Conservation (phyloP, 2,329 filamentous ascomycete species). For the Samsoniella hepiali region DNA sequence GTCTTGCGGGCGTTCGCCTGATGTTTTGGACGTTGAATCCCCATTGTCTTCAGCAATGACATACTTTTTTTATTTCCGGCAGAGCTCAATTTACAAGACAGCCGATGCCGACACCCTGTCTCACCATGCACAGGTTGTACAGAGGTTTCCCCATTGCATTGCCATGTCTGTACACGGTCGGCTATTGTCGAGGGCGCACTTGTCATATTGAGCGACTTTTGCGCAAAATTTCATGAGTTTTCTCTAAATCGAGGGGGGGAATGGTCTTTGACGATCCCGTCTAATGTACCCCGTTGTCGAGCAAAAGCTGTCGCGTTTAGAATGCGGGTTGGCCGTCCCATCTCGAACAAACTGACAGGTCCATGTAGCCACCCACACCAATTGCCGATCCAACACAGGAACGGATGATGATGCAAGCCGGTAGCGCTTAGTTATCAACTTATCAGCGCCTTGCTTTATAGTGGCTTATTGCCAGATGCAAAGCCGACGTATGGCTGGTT, state of each 20-base stretch:
- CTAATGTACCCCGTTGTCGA: too few relatives aligned
- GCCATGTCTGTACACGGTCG: not conserved
- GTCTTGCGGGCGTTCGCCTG: not conserved
- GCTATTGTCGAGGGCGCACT: not conserved
- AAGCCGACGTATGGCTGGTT: not conserved
- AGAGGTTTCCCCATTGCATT: too few relatives aligned
- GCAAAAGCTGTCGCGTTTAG: too few relatives aligned
- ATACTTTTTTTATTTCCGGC: too few relatives aligned
- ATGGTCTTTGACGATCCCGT: not conserved
- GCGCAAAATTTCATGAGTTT: too few relatives aligned
- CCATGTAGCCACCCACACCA: not conserved
- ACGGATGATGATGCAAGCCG: not conserved
- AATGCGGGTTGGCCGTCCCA: too few relatives aligned
- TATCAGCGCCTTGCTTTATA: not conserved
- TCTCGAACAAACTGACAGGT: too few relatives aligned
- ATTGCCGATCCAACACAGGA: not conserved
- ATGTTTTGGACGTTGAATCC: too few relatives aligned
- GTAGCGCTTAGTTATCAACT: not conserved
- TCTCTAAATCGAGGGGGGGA: too few relatives aligned
- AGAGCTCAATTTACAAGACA: too few relatives aligned
- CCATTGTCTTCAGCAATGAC: not conserved
- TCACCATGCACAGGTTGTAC: not conserved
- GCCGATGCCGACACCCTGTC: constrained; percentile 1
- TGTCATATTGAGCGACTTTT: not conserved
- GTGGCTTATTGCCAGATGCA: not conserved